Percentiles rank a stretch among this genome's conserved stretches.
These are phyloP conservation scores for Rhodotorula mucilaginosa DNA, from an alignment of 1,284 basidiomycete species.

Conservation along the genomic window DNA sequence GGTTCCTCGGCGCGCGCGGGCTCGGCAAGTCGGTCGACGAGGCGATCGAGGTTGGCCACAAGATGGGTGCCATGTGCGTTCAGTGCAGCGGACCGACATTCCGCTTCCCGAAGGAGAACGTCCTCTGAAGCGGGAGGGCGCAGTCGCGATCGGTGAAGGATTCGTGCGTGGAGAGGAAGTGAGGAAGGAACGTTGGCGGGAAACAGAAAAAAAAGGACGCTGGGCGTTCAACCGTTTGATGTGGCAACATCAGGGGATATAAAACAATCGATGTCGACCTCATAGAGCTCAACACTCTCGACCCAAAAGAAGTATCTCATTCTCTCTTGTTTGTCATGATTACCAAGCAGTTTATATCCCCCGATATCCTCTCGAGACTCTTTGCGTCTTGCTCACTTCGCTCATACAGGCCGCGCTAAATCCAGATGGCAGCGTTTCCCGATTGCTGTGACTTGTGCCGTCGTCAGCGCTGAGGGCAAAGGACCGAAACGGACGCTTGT, in stretches of 20 bases:
- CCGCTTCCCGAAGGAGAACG: constrained; percentile 64
- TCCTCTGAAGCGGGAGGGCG: constrained; percentile 54
- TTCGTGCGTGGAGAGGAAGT: too few species aligned
- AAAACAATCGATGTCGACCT: neutral
- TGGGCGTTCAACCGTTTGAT: constrained; percentile 25
- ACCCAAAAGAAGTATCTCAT: too few species aligned
- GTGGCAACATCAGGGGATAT: neutral
- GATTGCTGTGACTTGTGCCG: too few species aligned
- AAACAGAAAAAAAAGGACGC: constrained; percentile 17
- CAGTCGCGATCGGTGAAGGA: neutral
- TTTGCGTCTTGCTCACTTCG: neutral
- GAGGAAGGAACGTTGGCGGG: neutral
- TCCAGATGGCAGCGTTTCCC: too few species aligned
- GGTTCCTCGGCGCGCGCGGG: constrained; percentile 83
- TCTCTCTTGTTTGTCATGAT: neutral
- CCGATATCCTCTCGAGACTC: neutral
- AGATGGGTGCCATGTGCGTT: constrained; percentile 83
- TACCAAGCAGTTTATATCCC: neutral
- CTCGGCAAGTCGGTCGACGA: constrained; percentile 76
- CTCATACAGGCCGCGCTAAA: too few species aligned
- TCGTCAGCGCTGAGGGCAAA: too few species aligned
- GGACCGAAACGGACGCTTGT: too few species aligned
- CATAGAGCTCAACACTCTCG: neutral
- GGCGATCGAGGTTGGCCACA: constrained; percentile 81
- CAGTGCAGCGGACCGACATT: constrained; percentile 63